Evolutionary conservation across 2,329 filamentous ascomycete species (phyloP).

Genomic region (Pseudogymnoascus sp.): DNA sequence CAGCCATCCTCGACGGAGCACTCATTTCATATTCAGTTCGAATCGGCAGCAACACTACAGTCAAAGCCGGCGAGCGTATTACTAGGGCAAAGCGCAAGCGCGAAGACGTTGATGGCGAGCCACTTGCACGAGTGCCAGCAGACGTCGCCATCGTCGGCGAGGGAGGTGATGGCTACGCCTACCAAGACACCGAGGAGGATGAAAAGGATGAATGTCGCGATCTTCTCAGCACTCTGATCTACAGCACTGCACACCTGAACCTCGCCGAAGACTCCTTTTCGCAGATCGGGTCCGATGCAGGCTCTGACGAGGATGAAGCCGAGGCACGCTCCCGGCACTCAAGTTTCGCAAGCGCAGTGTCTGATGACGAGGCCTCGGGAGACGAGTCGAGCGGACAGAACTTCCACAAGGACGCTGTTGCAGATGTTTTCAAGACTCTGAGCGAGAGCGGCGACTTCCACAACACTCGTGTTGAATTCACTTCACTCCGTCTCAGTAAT

Average conservation of each 20-base stretch:
- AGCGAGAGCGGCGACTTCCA: conserved; percentile 75
- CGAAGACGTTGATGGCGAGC: conserved; percentile 25
- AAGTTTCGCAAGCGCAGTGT: conserved; percentile 67
- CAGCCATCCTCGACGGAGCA: conserved; percentile 61
- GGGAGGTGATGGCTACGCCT: conserved; percentile 55
- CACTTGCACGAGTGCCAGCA: conserved; percentile 27
- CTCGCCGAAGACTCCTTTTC: conserved; percentile 52
- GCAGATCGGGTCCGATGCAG: conserved; percentile 50
- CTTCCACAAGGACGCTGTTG: conserved; percentile 83
- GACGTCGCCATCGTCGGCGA: conserved; percentile 48
- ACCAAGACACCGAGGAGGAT: conserved; percentile 52
- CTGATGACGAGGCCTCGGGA: conserved; percentile 45
- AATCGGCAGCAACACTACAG: conserved; percentile 53
- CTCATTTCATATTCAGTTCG: conserved; percentile 73
- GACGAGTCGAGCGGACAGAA: conserved; percentile 38
- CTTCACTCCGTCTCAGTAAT: conserved; percentile 81
- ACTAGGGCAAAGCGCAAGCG: conserved; percentile 33
- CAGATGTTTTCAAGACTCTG: conserved; percentile 79
- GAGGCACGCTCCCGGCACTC: conserved; percentile 50
- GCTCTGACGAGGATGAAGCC: conserved; percentile 18
- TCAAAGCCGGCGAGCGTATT: conserved; percentile 32
- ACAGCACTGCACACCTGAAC: conserved; percentile 28
- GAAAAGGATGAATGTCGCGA: conserved; percentile 49
- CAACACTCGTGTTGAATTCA: conserved; percentile 76
- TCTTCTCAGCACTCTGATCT: conserved; percentile 42